phyloP scores from a whole-genome alignment of 495 filamentous ascomycete species.

The Penicillium egyptiacum region DNA sequence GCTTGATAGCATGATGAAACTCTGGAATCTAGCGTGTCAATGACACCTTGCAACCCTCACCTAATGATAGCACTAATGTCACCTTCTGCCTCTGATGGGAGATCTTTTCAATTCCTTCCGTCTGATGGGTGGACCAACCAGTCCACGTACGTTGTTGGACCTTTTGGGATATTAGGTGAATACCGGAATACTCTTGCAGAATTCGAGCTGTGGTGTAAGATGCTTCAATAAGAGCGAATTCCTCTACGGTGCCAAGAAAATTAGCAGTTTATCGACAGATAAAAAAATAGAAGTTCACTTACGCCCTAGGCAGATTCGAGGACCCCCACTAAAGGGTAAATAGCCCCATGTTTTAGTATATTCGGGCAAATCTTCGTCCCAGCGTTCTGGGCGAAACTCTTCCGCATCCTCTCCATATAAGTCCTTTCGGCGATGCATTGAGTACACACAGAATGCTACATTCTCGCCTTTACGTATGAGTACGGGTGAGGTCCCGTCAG shows the following conservation, averaged over 20 bases:
- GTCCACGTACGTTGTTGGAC: slow-evolving; percentile 1
- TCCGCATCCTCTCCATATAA: slow-evolving; percentile 54
- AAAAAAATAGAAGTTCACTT: slow-evolving; percentile 22
- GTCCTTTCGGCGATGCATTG: slow-evolving; percentile 51
- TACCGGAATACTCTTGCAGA: slow-evolving; percentile 42
- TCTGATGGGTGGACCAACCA: slow-evolving; percentile 8
- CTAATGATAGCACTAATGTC: slow-evolving; percentile 12
- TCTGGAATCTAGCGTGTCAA: no score
- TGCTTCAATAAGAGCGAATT: slow-evolving; percentile 53
- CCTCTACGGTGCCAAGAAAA: slow-evolving; percentile 27
- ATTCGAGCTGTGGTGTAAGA: slow-evolving; percentile 46
- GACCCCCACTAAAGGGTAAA: slow-evolving; percentile 57
- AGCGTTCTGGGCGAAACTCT: slow-evolving; percentile 55
- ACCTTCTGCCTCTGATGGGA: slow-evolving; percentile 11
- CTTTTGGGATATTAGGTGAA: slow-evolving; percentile 16
- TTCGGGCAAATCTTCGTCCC: slow-evolving; percentile 40
- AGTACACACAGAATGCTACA: slow-evolving; percentile 47
- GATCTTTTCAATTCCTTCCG: slow-evolving; percentile 2
- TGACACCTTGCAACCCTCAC: no score
- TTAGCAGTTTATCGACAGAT: background rate
- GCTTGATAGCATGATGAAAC: no score
- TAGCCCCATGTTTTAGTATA: slow-evolving; percentile 45
- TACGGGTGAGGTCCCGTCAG: background rate
- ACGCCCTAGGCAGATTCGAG: slow-evolving; percentile 55
- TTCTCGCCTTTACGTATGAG: slow-evolving; percentile 27